Conservation (phyloP, 495 filamentous ascomycete species). For the Venustampulla echinocandica region DNA sequence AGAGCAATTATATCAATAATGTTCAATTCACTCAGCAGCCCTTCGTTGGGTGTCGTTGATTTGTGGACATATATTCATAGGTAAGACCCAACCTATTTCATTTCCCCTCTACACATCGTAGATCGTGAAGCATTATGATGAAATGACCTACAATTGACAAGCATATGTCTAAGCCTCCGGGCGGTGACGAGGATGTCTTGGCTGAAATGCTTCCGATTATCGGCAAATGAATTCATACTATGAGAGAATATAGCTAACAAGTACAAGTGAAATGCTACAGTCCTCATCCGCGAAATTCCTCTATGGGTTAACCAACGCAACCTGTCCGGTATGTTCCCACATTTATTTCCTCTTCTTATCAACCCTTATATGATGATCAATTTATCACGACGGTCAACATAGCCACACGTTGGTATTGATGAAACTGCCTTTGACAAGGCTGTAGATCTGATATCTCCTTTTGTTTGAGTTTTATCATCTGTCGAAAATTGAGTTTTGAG, state of each 20-base stretch:
- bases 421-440: conserved; percentile 26
- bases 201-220: conserved; percentile 24
- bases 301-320: too few species aligned
- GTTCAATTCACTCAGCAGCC: background rate
- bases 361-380: conserved; percentile 26
- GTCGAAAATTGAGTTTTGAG: conserved; percentile 1
- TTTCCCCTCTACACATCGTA: conserved; percentile 14
- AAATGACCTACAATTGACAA: conserved; percentile 62
- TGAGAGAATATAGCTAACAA: background rate
- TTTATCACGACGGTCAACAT: conserved; percentile 29
- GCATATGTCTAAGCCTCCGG: conserved; percentile 75
- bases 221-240: background rate
- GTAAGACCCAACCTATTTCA: background rate
- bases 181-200: conserved; percentile 54
- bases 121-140: conserved; percentile 47
- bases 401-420: conserved; percentile 29
- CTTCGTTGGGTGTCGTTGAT: too few species aligned
- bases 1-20: conserved; percentile 1
- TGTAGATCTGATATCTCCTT: conserved; percentile 24
- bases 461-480: conserved; percentile 15
- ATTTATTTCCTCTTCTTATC: too few species aligned
- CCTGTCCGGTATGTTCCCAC: too few species aligned
- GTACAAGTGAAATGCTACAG: too few species aligned
- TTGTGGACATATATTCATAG: background rate
- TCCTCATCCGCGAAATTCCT: too few species aligned